These are phyloP conservation scores for Starmerella ratchasimensis DNA, from an alignment of 805 yeast genomes.

Conservation along the genomic window DNA sequence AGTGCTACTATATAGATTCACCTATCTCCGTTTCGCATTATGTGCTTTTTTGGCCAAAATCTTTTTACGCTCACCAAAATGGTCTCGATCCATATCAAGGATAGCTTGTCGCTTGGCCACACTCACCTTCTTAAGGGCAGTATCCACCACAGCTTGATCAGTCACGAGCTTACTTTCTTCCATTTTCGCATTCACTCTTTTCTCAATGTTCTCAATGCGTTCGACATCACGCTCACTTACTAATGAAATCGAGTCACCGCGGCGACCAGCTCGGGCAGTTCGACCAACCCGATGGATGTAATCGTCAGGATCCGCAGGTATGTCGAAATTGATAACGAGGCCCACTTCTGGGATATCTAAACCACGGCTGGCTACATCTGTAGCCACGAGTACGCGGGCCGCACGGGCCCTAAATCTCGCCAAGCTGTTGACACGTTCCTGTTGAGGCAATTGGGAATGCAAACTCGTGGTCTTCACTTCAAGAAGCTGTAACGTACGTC, in stretches of 20 bases:
- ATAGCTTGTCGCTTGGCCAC: conserved; percentile 80
- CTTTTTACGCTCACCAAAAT: conserved; percentile 62
- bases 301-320: conserved; percentile 93
- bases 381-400: conserved; percentile 82
- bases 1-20: background rate
- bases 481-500: conserved; percentile 59
- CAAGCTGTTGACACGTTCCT: conserved; percentile 77
- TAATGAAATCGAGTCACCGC: conserved; percentile 69
- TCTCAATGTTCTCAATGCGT: conserved; percentile 75
- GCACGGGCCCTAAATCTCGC: conserved; percentile 92
- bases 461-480: conserved; percentile 76
- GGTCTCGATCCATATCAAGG: conserved; percentile 86
- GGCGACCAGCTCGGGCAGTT: conserved; percentile 94
- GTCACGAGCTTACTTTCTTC: conserved; percentile 53
- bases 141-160: conserved; percentile 65
- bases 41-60: conserved; percentile 30
- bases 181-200: conserved; percentile 67
- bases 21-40: background rate
- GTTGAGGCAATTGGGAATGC: conserved; percentile 90
- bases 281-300: conserved; percentile 96
- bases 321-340: conserved; percentile 77
- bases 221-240: conserved; percentile 76
- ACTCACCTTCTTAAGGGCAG: conserved; percentile 54
- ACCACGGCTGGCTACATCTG: conserved; percentile 97
- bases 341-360: conserved; percentile 89